Evolutionary conservation across 331 rosid genomes (phyloP), one percentile per base, ranked within the genome.

Genomic region (Quercus tomentella): DNA sequence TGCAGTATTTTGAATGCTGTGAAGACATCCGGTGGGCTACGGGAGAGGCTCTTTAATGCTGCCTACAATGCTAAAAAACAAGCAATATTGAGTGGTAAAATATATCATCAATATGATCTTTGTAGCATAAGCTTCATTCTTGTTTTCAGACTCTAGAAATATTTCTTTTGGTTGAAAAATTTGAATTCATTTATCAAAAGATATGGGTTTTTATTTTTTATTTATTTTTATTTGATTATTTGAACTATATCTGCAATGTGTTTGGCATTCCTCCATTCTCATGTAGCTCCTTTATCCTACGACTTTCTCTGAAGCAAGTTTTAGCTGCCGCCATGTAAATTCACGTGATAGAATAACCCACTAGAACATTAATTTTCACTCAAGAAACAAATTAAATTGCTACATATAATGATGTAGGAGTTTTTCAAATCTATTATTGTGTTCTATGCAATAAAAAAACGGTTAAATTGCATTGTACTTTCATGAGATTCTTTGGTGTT

Each of bases 61-160:
- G 99, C 98, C 72, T 96, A 90, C 86, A 96, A 92, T 86, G 94
- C 99, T 67, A 96, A 96, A 90, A 90, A 84, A 86, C 89, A 87
- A 79, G 98, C 99, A 80, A 78, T 96, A 84, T 81, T 90, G 88
- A 92, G 81, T 43, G 99, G 99, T 96, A 89, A 77, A 57, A 49
- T 80, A 56, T 68, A 56, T 72, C 55, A 20, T 9, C 45, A 1
- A 55, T 68, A 69, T 61, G 57, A 66, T 49, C 51, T 77, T 67
- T 28, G 11, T 26, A 51, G 43, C 77, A 60, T 60, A 43, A 65
- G 73, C 43, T 55, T 66, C 58, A 60, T 77, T 21, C 56, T 62
- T 79, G 54, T 81, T 75, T 35, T 67, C 54, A 20, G 72, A 33
- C 28, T 67, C 18, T 20, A 67, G 72, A 20, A 49, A 33, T 35